These are phyloP conservation scores for Diaporthe citriasiana DNA, from an alignment of 2,329 filamentous ascomycete genomes.

Conservation along the genomic window DNA sequence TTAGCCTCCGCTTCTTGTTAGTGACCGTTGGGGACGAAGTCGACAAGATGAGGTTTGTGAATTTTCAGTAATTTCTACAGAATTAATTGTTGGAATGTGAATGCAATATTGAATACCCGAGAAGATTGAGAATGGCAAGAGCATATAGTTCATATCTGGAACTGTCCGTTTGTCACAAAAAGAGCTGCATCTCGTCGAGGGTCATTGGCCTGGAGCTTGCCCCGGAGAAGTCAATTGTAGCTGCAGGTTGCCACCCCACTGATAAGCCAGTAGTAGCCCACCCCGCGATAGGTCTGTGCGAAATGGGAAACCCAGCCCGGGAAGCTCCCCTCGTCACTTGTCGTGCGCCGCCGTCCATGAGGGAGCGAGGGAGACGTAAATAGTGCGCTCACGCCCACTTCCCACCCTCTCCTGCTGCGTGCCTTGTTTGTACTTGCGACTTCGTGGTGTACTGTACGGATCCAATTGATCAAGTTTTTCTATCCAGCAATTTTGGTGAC, in stretches of 20 bases:
- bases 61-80: too few relatives aligned
- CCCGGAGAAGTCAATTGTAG: slow-evolving; percentile 28
- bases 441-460: slow-evolving; percentile 33
- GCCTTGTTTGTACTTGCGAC: slow-evolving; percentile 38
- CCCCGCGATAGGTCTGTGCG: slow-evolving; percentile 32
- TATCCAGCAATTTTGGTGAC: slow-evolving; percentile 36
- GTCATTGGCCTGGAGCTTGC: not conserved
- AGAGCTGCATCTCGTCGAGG: not conserved
- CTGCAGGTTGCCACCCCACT: slow-evolving; percentile 38
- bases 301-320: slow-evolving; percentile 20
- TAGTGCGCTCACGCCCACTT: slow-evolving; percentile 21
- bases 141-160: rapidly evolving
- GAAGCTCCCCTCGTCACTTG: slow-evolving; percentile 37
- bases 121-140: not conserved
- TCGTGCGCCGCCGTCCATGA: not conserved
- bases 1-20: slow-evolving; percentile 8
- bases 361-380: slow-evolving; percentile 35
- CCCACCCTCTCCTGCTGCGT: not conserved
- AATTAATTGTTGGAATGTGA: not conserved
- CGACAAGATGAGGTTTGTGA: not conserved
- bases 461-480: slow-evolving; percentile 40
- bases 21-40: not conserved
- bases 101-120: not conserved
- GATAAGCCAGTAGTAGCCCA: slow-evolving; percentile 41
- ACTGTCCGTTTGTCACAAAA: not conserved